phyloP scores from a whole-genome alignment of 129 eudicot species.

The sunflower (Helianthus annuus) region DNA sequence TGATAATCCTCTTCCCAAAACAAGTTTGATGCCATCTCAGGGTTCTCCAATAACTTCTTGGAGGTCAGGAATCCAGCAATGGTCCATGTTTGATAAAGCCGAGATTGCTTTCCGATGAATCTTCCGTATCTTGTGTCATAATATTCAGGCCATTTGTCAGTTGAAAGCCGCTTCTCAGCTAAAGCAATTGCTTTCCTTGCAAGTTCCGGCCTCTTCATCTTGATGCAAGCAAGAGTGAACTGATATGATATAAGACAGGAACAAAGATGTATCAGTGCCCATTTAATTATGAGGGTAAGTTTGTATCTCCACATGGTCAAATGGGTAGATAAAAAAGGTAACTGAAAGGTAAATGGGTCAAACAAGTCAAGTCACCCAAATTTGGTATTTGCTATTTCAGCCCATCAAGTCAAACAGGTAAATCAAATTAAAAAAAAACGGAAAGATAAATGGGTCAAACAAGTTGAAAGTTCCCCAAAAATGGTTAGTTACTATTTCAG shows the following conservation, averaged over 20 bases:
- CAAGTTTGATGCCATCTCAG: slow-evolving; percentile 63
- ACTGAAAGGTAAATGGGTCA: no score
- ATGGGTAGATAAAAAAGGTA: no score
- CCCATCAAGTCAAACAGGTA: no score
- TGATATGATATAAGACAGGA: slow-evolving; percentile 23
- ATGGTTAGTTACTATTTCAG: no score
- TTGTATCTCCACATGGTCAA: no score
- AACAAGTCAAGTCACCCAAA: no score
- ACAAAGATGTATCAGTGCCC: neutral
- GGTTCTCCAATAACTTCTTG: slow-evolving; percentile 70
- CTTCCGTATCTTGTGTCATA: slow-evolving; percentile 83
- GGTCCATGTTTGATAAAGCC: slow-evolving; percentile 87
- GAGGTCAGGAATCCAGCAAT: slow-evolving; percentile 83
- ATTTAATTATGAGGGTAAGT: no score
- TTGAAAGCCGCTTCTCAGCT: slow-evolving; percentile 70
- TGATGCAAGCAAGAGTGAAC: slow-evolving; percentile 92
- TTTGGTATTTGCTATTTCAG: no score
- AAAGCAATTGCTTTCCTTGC: slow-evolving; percentile 70
- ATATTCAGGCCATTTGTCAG: slow-evolving; percentile 85
- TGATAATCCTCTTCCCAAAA: slow-evolving; percentile 83
- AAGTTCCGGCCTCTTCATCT: slow-evolving; percentile 81
- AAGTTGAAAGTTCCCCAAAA: no score
- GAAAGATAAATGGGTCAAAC: no score
- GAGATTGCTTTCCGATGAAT: slow-evolving; percentile 83
- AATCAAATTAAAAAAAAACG: no score